Percentiles rank a stretch among this genome's conserved stretches.
phyloP scores from a whole-genome alignment of 805 yeast genomes.

The Metschnikowia borealis region DNA sequence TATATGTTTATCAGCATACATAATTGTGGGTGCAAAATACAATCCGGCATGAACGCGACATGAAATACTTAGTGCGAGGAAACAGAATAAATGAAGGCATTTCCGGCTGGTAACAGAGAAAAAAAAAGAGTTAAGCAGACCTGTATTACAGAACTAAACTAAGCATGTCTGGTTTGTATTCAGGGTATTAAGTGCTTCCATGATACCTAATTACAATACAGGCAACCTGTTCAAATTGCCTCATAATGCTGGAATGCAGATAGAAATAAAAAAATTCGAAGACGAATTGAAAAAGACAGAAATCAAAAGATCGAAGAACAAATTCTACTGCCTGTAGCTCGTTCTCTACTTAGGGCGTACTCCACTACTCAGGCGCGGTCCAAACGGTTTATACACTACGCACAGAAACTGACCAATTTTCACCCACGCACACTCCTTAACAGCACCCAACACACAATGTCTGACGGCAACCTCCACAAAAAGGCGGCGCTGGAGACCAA shows the following conservation, averaged over 20 bases:
- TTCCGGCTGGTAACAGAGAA: no score
- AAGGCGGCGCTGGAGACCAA: not conserved
- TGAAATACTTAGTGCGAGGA: not conserved
- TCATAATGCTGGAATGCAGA: no score
- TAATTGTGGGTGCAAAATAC: not conserved
- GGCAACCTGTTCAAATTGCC: no score
- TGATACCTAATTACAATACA: no score
- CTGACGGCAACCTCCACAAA: slow-evolving; percentile 4
- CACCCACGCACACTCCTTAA: slow-evolving; percentile 2
- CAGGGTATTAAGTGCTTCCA: no score
- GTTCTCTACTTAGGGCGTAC: not conserved
- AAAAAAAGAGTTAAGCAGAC: no score
- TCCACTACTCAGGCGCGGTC: not conserved
- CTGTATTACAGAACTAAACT: no score
- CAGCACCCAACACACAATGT: slow-evolving; percentile 6
- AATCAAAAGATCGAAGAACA: not conserved
- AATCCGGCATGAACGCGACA: not conserved
- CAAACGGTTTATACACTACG: slow-evolving; percentile 4
- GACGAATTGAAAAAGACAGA: no score
- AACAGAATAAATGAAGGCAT: not conserved
- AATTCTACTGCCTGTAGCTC: not conserved
- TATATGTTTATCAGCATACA: not conserved
- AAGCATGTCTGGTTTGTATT: no score
- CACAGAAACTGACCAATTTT: slow-evolving; percentile 11
- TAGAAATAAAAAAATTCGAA: no score